Evolutionary conservation across 2,329 filamentous ascomycete genomes (phyloP).

Genomic region (Corynespora cassiicola): DNA sequence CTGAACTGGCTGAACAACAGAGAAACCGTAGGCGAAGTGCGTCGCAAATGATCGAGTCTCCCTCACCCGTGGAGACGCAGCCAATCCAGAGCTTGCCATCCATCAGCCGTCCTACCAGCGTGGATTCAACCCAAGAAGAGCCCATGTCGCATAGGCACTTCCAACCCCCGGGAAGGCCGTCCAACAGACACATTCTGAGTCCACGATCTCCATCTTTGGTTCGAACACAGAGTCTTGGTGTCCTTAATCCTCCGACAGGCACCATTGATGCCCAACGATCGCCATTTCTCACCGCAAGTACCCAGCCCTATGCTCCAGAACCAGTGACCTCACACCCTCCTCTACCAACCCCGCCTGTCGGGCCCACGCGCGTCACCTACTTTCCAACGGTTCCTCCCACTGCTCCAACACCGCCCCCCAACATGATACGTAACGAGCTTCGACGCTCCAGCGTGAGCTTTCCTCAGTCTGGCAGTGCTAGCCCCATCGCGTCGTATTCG

Average conservation of each 20-base stretch:
- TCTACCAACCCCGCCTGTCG: constrained; percentile 54
- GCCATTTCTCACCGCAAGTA: constrained; percentile 54
- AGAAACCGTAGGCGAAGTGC: constrained; percentile 48
- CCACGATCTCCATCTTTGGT: constrained; percentile 62
- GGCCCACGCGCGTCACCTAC: constrained; percentile 42
- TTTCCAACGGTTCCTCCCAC: constrained; percentile 33
- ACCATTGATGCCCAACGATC: constrained; percentile 58
- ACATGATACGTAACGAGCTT: constrained; percentile 28
- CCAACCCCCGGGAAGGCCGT: constrained; percentile 30
- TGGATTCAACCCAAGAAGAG: constrained; percentile 38
- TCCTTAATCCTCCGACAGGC: constrained; percentile 50
- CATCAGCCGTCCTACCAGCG: constrained; percentile 43
- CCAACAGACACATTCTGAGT: constrained; percentile 60
- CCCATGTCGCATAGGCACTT: constrained; percentile 28
- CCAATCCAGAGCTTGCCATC: constrained; percentile 40
- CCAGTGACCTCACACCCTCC: constrained; percentile 53
- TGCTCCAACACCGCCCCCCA: constrained; percentile 40
- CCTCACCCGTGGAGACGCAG: constrained; percentile 44
- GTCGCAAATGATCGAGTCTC: constrained; percentile 53
- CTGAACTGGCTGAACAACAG: constrained; percentile 39
- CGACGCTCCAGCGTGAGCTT: constrained; percentile 44
- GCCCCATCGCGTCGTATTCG: constrained; percentile 55
- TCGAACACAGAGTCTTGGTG: constrained; percentile 58
- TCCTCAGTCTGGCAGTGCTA: constrained; percentile 51
- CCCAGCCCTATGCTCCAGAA: constrained; percentile 52